Base-by-base conservation (phyloP, 495 filamentous ascomycete species). In the Letharia lupina region DNA sequence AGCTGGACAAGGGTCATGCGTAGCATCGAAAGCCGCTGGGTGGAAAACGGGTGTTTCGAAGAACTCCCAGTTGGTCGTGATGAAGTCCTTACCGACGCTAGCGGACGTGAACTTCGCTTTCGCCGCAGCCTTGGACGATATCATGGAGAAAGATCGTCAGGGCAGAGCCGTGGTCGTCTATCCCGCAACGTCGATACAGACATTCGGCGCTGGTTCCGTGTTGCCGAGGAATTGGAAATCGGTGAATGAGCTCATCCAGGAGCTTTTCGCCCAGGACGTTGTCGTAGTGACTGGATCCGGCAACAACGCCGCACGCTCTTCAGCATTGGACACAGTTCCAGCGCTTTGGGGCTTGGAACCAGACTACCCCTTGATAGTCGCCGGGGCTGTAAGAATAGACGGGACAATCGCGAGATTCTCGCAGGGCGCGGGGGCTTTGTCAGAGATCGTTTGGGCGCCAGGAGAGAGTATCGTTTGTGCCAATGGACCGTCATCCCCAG, bases 1-100 rank as follows among this genome's bases (percentile, higher is more conserved):
- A 23, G 31, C 40, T 1, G 40, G 41, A 2, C 61, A 63, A 18
- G 61, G 61, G 1, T 48, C 61, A 1, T 63, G 61, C 45, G 41
- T 63, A 16, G 61, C 61, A 33, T 63, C 61, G n/a, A 63, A 63
- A 63, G 61, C 61, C 61, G 40, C 45, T 1, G 61, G 61, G 11
- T 47, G 39, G 33, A 47, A 37, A 13, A 63, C 39, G 1, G 61
- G 61, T 8, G 61, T 63, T 40, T 45, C 61, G 4, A 45, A 50
- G 39, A 50, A 63, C 18, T 47, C 41, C 16, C 40, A 31, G 3
- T 11, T 50, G 3, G 45, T 63, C 61, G 20, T 52, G 12, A 39
- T 63, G 23, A 63, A 63, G 31, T 37, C 47, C 42, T 37, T 50
- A 23, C 47, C 33, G 4, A 47, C 42, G 39, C 13, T 52, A 4